Base-by-base conservation (phyloP, 2,329 filamentous ascomycete species). In the Coniella lustricola region DNA sequence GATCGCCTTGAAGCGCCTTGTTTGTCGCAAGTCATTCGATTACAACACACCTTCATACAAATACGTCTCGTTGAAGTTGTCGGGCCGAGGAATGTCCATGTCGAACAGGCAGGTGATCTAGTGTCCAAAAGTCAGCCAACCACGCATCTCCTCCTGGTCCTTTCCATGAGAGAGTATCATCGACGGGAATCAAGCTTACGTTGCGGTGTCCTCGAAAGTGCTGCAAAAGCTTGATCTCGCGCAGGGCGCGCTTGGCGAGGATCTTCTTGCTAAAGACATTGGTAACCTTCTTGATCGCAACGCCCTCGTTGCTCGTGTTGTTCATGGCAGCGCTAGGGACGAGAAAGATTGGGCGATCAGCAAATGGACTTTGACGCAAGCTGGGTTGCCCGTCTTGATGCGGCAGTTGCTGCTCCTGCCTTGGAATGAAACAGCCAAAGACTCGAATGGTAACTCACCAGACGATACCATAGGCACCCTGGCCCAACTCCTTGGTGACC, bases 211-310 rank as follows among this genome's bases (percentile, higher is more conserved):
- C 87, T 61, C 93, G 81, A 74, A 98, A 98, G 71, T 98, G 93
- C 74, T 97, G 91, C 56, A 98, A 77, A 59, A 98, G 80, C 80
- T 97, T 98, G 72, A 98, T 97, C 74, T 98, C 93, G 68, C 93
- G 84, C 75, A 98, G 71, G 43, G 93, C 93, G 64, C 93, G 87
- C 82, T 98, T 98, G 61, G 93, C 93, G 58, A 98, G 79, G 60
- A 98, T 98, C 82, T 97, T 97, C 75, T 98, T 98, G 79, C 90
- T 96, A 72, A 98, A 98, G 61, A 98, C 91, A 86, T 98, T 98
- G 74, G 93, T 98, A 67, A 98, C 89, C 73, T 98, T 98, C 73
- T 98, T 98, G 76, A 98, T 93, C 61, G 93, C 93, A 55, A 98
- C 90, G 35, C 91, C 90, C 66, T 98, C 93, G 62, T 82, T 85